Evolutionary conservation across 257 asterid species (phyloP).

Genomic region (Solanum chaucha): DNA sequence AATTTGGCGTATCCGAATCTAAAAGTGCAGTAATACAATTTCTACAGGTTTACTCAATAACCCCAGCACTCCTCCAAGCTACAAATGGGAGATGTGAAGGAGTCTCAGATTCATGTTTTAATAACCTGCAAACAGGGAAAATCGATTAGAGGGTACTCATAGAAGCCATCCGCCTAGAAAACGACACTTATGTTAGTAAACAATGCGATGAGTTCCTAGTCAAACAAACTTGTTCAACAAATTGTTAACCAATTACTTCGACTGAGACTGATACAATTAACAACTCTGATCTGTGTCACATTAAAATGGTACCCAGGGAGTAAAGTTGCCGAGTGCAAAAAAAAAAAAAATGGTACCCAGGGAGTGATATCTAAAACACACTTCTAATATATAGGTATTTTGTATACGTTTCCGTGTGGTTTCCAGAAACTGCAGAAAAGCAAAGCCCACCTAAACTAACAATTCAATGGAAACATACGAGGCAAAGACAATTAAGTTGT

Average conservation of each 20-base stretch:
- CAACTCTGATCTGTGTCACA: neutral
- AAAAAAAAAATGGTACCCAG: neutral
- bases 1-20: neutral
- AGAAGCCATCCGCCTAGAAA: neutral
- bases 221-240: neutral
- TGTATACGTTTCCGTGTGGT: neutral
- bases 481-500: neutral
- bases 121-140: neutral
- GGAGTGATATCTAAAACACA: neutral
- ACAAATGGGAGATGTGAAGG: slow-evolving; percentile 1
- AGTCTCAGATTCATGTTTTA: neutral
- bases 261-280: neutral
- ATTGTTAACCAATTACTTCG: neutral
- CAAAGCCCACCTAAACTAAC: neutral
- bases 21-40: neutral
- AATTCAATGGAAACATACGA: neutral
- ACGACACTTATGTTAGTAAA: neutral
- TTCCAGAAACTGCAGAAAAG: neutral
- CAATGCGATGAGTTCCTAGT: neutral
- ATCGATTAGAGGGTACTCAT: neutral
- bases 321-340: too few species aligned
- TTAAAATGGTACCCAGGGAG: neutral
- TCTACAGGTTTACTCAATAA: slow-evolving; percentile 2
- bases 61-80: slow-evolving; percentile 6
- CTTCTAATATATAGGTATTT: neutral